Base-by-base conservation (phyloP, 257 asterid species). In the Solanum megistacrolobum region DNA sequence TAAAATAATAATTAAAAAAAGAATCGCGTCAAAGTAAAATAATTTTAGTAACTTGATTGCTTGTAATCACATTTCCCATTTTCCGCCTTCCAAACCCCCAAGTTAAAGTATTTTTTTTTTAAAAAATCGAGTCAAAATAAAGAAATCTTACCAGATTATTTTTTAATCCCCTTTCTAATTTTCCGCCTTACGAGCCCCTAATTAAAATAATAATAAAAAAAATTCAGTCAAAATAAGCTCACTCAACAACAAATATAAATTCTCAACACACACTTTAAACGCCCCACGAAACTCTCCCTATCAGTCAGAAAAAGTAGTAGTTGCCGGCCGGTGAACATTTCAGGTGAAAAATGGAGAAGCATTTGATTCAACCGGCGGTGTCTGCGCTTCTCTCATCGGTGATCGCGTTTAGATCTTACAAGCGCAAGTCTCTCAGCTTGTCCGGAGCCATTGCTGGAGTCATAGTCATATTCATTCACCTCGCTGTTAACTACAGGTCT, bases 401-500 rank as follows among this genome's bases (percentile, higher is more conserved):
- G 76, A 93, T 97, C 29, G 90, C 98, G 20, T 14, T 83, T 69
- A 91, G 98, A 89, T 91, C 98, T 13, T 93, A 93, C 79, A 89
- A 88, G 87, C 96, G 88, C 91, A 97, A 94, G 89, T 95, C 98
- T 74, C 98, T 97, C 31, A 92, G 93, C 90, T 88, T 94, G 83
- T 94, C 98, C 11, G 98, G 99, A 71, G 98, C 99, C 81, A 79
- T 97, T 83, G 31, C 93, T 66, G 99, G 98, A 18, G 93, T 97
- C 86, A 48, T 89, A 43, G 97, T 94, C 75, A 92, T 97, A 95
- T 89, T 97, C 21, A 92, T 94, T 93, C 99, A 97, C 88, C 34
- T 94, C 48, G 94, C 96, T 7, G 95, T 94, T 71, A 95, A 91
- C 88, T 96, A 92, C 93, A 93, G 98, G 99, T 94, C 20, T 39